Evolutionary conservation across 2,329 filamentous ascomycete genomes (phyloP).

Genomic region (Fusarium sp.): DNA sequence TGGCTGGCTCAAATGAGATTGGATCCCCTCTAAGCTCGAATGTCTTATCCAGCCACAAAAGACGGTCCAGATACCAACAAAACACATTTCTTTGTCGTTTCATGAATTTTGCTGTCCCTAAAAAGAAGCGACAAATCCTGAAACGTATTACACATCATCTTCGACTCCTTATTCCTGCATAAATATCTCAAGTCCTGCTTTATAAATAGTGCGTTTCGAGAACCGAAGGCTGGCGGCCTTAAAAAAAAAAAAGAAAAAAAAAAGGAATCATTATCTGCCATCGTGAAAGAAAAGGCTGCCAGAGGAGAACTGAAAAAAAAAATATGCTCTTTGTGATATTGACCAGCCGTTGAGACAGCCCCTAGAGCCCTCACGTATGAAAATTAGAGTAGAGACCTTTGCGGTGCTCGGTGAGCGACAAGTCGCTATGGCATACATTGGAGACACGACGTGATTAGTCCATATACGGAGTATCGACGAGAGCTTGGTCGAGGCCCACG

Average conservation of each 20-base stretch:
- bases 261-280: background rate
- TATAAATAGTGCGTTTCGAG: constrained; percentile 15
- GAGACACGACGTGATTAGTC: background rate
- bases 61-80: constrained; percentile 11
- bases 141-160: background rate
- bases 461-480: background rate
- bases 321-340: background rate
- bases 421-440: background rate
- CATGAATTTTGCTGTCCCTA: background rate
- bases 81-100: constrained; percentile 23
- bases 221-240: background rate
- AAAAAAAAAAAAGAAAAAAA: background rate
- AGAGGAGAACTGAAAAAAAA: too few relatives aligned
- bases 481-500: background rate
- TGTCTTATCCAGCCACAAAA: constrained; percentile 18
- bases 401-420: background rate
- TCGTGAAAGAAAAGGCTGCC: background rate
- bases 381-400: background rate
- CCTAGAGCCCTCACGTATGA: background rate
- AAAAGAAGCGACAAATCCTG: background rate
- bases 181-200: background rate
- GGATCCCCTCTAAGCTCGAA: constrained; percentile 20
- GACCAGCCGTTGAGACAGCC: background rate
- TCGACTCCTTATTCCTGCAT: constrained; percentile 32
- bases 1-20: constrained; percentile 43